Base-by-base conservation (phyloP, 1,284 basidiomycete species). In the Ustilago tritici region DNA sequence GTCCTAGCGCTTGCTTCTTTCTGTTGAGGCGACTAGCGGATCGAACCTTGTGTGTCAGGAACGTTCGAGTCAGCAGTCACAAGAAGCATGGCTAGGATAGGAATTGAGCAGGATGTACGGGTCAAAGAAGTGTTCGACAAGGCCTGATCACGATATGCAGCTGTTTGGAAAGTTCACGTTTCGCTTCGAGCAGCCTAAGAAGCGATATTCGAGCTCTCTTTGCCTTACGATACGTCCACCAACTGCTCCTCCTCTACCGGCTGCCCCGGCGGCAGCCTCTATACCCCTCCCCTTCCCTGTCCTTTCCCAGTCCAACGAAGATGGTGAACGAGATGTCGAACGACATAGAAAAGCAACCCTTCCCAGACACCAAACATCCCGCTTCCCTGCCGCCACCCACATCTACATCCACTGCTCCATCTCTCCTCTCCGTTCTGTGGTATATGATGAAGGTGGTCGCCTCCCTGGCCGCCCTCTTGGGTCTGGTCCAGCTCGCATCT, bases 281-380 rank as follows among this genome's bases (percentile, higher is more conserved):
- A 35, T 56, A 46, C 17, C 49, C 68, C 15, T 56, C 36, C 40
- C 11, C 23, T 23, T 41, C 40, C 40, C 40, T 17, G 7, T 7
- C 43, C 14, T 19, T n/a, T 32, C 9, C 41, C 6, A 35, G 28
- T 23, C 34, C 17, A 41, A 12, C 28, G 15, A 57, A 50, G 47
- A 58, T 47, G 54, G 19, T 17, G 23, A 17, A 19, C 12, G 43
- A 41, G 63, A 74, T 74, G 71, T 74, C 71, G 71, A 49, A 56
- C 71, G 71, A 74, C 66, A 58, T 74, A 65, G 63, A 74, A 74
- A 74, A 74, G 66, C 53, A 52, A 34, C 52, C 66, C 36, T 23
- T 38, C 23, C 23, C 23, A 8, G 31, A 56, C 35, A n/a, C 38
- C 8, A 55, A 64, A 43, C 1, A 8, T 3, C 11, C 40, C 23